Percentiles rank a stretch among this genome's conserved stretches.
phyloP scores from a whole-genome alignment of 2,329 filamentous ascomycete species.

The Rasamsonia emersonii region DNA sequence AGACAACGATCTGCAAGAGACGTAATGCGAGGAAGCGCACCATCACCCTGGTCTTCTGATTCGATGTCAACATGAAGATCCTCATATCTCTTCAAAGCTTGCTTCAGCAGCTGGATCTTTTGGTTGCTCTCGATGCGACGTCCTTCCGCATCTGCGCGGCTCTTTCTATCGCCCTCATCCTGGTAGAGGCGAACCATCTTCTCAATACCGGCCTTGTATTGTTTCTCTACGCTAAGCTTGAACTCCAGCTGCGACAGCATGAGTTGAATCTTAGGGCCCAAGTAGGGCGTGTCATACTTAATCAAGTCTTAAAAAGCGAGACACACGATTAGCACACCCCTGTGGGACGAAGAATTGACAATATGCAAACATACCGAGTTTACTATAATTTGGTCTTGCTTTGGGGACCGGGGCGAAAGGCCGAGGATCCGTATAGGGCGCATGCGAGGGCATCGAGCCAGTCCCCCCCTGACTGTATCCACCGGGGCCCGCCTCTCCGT shows the following conservation, averaged over 20 bases:
- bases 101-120: constrained; percentile 91
- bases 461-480: constrained; percentile 53
- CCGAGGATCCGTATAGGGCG: constrained; percentile 67
- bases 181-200: constrained; percentile 98
- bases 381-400: constrained; percentile 82
- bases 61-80: constrained; percentile 95
- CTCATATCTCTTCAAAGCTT: constrained; percentile 93
- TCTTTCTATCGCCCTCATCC: constrained; percentile 95
- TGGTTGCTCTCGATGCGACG: constrained; percentile 91
- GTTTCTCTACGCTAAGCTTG: constrained; percentile 96
- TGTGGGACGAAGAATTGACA: neutral
- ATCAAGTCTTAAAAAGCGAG: constrained; percentile 65
- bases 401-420: constrained; percentile 62
- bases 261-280: constrained; percentile 94
- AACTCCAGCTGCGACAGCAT: constrained; percentile 99
- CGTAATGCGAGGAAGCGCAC: constrained; percentile 50
- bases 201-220: constrained; percentile 97
- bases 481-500: constrained; percentile 47
- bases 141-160: constrained; percentile 82
- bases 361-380: constrained; percentile 61
- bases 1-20: no score
- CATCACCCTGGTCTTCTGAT: constrained; percentile 65
- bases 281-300: constrained; percentile 93
- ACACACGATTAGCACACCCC: constrained; percentile 2
- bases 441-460: constrained; percentile 70